Evolutionary conservation across 2,329 filamentous ascomycete species (phyloP).

Genomic region (Penicillium italicum): DNA sequence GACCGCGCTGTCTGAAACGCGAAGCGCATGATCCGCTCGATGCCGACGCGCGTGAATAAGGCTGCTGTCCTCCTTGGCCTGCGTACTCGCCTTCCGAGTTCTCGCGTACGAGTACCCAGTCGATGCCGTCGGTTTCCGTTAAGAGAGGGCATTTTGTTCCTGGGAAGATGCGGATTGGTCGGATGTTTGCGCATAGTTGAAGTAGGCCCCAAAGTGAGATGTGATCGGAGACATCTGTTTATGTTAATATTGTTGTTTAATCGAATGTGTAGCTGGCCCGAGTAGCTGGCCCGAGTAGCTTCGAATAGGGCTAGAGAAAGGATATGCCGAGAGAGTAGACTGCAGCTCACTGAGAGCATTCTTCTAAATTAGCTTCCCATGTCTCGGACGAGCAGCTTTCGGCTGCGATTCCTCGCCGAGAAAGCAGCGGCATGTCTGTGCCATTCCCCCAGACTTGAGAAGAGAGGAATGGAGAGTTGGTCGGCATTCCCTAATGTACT

Average conservation of each 20-base stretch:
- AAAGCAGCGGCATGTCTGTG: constrained; percentile 12
- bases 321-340: constrained; percentile 46
- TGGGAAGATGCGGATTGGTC: constrained; percentile 49
- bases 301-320: constrained; percentile 46
- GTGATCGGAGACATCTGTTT: constrained; percentile 53
- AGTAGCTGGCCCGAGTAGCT: constrained; percentile 40
- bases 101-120: constrained; percentile 56
- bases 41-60: constrained; percentile 52
- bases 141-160: constrained; percentile 52
- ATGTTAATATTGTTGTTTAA: neutral
- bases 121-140: constrained; percentile 48
- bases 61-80: constrained; percentile 52
- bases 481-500: constrained; percentile 34
- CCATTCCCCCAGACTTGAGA: constrained; percentile 26
- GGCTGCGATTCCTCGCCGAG: constrained; percentile 16
- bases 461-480: constrained; percentile 39
- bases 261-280: no score
- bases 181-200: constrained; percentile 57
- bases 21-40: constrained; percentile 52
- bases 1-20: constrained; percentile 52
- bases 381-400: constrained; percentile 33
- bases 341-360: constrained; percentile 42
- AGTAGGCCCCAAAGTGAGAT: constrained; percentile 56
- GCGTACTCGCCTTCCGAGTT: constrained; percentile 57
- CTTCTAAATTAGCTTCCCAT: constrained; percentile 39